Conservation (phyloP, 345 rosid genomes). For the Noccaea caerulescens region DNA sequence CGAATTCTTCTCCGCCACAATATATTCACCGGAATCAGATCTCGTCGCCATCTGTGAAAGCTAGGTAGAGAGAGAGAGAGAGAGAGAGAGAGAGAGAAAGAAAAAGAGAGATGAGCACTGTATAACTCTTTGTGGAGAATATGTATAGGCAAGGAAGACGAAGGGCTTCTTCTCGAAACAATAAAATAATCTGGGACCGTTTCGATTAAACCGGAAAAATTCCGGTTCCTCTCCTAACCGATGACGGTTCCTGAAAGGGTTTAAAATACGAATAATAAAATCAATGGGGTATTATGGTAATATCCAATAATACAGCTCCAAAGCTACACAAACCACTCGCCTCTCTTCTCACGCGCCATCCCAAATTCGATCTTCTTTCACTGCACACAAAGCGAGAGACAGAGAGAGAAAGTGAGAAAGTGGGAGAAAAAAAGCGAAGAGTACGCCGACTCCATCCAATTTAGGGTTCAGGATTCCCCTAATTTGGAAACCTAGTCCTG, state of each 20-base stretch:
- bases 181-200: constrained; percentile 22
- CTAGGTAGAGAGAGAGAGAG: neutral
- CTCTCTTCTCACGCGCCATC: constrained; percentile 46
- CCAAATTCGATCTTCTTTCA: constrained; percentile 35
- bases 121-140: neutral
- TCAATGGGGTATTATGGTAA: constrained; percentile 30
- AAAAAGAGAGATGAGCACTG: neutral
- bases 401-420: constrained; percentile 22
- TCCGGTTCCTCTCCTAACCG: neutral
- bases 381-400: constrained; percentile 41
- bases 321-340: constrained; percentile 43
- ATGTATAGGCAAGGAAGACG: neutral
- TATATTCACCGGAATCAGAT: constrained; percentile 25
- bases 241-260: neutral
- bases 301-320: neutral
- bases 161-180: neutral
- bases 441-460: constrained; percentile 44
- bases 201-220: constrained; percentile 16
- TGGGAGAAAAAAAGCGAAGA: constrained; percentile 29
- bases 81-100: neutral
- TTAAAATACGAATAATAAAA: no score
- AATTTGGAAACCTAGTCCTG: constrained; percentile 48
- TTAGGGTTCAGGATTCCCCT: constrained; percentile 62
- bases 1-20: neutral
- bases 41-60: constrained; percentile 22